Base-by-base conservation (phyloP, 2,329 filamentous ascomycete species). In the Fusarium pilosicola region DNA sequence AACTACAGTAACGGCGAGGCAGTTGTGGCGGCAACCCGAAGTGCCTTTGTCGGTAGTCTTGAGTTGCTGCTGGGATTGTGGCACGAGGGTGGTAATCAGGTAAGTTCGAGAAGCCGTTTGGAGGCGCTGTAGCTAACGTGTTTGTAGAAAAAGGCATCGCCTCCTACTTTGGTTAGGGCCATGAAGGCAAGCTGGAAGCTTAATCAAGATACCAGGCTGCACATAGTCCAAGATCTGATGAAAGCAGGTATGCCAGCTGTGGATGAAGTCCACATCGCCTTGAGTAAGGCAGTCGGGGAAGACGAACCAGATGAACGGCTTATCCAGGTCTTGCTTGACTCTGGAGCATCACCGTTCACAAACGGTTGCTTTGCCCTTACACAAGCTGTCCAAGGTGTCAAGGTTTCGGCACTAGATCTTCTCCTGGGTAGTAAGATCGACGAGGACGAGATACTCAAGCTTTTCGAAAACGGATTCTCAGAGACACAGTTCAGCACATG, bases 1-100 rank as follows among this genome's bases (percentile, higher is more conserved):
- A 87, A 91, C 74, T 86, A 86, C 76, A 86, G 86, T 26, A 83
- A 85, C 15, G 88, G 88, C 3, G 87, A 90, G 60, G 86, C 87
- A 9, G 84, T 91, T 8, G 86, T 88, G 72, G 86, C 87, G 17
- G 87, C 88, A 3, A 86, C 87, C 2, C 82, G 85, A 41, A 87
- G 86, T 66, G 87, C 86, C 1, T 87, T 86, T 65, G 79, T 88
- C 44, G 82, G 81, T 1, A 88, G 83, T 36, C 79, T 90, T 14
- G 84, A 87, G 76, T 77, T 89, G 59, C 82, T 90, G 56, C 79
- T 90, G 12, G 87, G 87, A 0, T 77, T 89, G 20, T 81, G 81
- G 65, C 81, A 83, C 17, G 78, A 83, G 20, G 81, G 81, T 5
- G 81, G 81, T 3, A 81, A 79, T 15, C 84, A 88, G 77, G 85